Percentiles rank a stretch among this genome's conserved stretches.
Conservation (phyloP, 78 protist species). For the Creolimax fragrantissima region DNA sequence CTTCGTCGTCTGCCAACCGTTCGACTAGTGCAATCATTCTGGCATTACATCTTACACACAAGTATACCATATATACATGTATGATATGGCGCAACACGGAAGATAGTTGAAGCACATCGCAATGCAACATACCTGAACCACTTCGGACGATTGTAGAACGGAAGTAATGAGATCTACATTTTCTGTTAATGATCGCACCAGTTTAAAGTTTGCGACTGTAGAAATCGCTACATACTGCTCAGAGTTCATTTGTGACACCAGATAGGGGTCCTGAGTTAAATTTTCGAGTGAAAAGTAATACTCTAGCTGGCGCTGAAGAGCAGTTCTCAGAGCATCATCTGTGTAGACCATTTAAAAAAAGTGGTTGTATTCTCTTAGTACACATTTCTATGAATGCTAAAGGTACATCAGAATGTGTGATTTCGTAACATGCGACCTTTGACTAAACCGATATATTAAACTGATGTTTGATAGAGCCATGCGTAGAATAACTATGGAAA, state of each 20-base stretch:
- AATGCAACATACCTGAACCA: not conserved
- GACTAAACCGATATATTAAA: too few relatives aligned
- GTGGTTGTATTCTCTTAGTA: too few relatives aligned
- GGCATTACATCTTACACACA: too few relatives aligned
- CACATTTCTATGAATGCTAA: too few relatives aligned
- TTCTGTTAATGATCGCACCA: not conserved
- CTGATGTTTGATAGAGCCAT: too few relatives aligned
- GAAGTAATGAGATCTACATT: not conserved
- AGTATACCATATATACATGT: not conserved
- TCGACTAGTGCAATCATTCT: too few relatives aligned
- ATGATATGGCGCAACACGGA: not conserved
- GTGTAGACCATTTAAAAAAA: not conserved
- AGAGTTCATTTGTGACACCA: constrained; percentile 8
- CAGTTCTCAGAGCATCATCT: not conserved
- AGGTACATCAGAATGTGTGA: too few relatives aligned
- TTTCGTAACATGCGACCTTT: too few relatives aligned
- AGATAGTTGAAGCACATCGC: too few relatives aligned
- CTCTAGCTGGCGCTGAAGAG: not conserved
- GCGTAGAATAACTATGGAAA: too few relatives aligned
- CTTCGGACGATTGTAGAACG: not conserved
- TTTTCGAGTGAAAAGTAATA: not conserved
- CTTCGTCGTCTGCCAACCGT: too few relatives aligned
- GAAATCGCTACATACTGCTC: not conserved
- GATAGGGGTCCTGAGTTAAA: not conserved
- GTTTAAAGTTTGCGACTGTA: not conserved